These are phyloP conservation scores for Tubosaeta brunneosetosa DNA, from an alignment of 768 basidiomycete species.

Conservation along the genomic window DNA sequence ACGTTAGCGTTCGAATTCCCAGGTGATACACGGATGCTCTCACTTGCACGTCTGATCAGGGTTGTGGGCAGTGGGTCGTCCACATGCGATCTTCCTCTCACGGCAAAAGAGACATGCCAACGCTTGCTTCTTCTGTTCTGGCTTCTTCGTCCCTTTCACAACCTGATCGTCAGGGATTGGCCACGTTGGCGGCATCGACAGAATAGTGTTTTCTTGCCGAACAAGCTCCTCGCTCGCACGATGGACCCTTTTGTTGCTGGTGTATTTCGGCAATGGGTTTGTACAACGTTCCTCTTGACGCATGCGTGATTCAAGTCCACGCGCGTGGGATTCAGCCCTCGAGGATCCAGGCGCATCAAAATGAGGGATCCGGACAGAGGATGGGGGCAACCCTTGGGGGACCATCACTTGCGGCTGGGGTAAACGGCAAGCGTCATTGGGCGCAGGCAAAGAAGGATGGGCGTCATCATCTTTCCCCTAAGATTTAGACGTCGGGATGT, in stretches of 20 bases:
- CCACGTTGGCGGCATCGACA: conserved; percentile 30
- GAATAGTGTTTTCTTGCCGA: conserved; percentile 25
- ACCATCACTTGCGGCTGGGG: conserved; percentile 22
- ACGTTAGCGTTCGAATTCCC: conserved; percentile 14
- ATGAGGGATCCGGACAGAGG: conserved; percentile 15
- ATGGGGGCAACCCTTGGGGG: conserved; percentile 16
- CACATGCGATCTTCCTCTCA: conserved; percentile 49
- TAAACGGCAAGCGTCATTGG: conserved; percentile 22
- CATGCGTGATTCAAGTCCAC: conserved; percentile 17
- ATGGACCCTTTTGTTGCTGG: conserved; percentile 26
- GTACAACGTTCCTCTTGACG: conserved; percentile 24
- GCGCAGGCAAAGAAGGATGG: conserved; percentile 15
- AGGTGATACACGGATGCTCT: conserved; percentile 17
- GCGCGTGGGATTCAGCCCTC: conserved; percentile 12
- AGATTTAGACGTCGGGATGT: conserved; percentile 22
- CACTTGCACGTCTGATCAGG: conserved; percentile 44
- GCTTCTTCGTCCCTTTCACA: conserved; percentile 31
- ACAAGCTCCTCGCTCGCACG: conserved; percentile 25
- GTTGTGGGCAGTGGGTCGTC: conserved; percentile 36
- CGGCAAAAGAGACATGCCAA: conserved; percentile 47
- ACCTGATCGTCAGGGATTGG: conserved; percentile 30
- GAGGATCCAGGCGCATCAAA: conserved; percentile 6
- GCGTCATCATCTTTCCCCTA: conserved; percentile 25
- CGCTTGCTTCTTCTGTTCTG: conserved; percentile 41
- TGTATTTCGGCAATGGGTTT: conserved; percentile 18